These are phyloP conservation scores for Boletus rubroflammeus DNA, from an alignment of 768 basidiomycete species.

Conservation along the genomic window DNA sequence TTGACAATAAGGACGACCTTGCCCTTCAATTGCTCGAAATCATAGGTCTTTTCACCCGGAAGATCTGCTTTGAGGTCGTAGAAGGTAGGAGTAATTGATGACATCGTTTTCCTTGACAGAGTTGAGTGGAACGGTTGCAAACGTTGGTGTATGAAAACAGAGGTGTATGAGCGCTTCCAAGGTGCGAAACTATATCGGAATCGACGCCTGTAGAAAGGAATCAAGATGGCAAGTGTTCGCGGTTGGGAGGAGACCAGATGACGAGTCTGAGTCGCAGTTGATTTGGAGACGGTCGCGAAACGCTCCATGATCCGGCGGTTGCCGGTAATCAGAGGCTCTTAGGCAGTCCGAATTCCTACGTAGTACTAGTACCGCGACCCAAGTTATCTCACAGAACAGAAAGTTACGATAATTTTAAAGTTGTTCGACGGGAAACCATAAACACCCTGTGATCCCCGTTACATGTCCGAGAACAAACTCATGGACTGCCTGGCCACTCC, in stretches of 20 bases:
- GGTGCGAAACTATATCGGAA: background rate
- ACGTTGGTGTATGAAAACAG: background rate
- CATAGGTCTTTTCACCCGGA: constrained; percentile 51
- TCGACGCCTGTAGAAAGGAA: background rate
- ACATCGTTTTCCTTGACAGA: constrained; percentile 20
- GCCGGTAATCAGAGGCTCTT: background rate
- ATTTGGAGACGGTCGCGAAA: background rate
- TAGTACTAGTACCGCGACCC: background rate
- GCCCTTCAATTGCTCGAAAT: constrained; percentile 68
- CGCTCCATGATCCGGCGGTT: constrained; percentile 8
- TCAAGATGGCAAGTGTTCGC: background rate
- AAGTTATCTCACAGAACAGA: too few species aligned
- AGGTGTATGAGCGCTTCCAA: background rate
- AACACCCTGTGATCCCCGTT: background rate
- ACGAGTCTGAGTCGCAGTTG: constrained; percentile 1
- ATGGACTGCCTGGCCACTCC: constrained; percentile 10
- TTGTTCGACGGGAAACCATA: background rate
- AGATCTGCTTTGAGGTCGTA: constrained; percentile 66
- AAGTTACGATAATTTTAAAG: background rate
- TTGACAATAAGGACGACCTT: constrained; percentile 80
- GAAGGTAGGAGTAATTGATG: constrained; percentile 40
- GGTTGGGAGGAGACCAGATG: background rate
- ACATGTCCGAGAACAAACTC: constrained; percentile 1
- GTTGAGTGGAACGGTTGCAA: constrained; percentile 11
- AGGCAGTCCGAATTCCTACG: background rate